Percentiles rank a stretch among this genome's conserved stretches.
Evolutionary conservation across 495 filamentous ascomycete genomes (phyloP).

Genomic region (Xylaria flabelliformis): DNA sequence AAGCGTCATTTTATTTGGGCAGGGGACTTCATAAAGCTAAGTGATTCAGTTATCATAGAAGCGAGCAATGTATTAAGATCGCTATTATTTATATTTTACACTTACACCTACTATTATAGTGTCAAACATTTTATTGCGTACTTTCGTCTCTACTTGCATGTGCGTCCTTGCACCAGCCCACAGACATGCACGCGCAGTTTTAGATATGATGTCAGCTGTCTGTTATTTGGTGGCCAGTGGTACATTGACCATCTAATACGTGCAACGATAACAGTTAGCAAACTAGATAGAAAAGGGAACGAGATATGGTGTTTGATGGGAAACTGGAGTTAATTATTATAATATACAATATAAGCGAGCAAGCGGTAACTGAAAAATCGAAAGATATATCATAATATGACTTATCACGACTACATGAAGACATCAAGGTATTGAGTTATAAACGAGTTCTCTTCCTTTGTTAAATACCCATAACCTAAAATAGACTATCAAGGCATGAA

Average conservation of each 20-base stretch:
- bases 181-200: too few species aligned
- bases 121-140: neutral
- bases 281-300: too few species aligned
- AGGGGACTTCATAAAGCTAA: neutral
- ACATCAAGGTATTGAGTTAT: neutral
- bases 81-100: neutral
- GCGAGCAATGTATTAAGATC: neutral
- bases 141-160: neutral
- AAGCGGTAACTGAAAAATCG: neutral
- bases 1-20: too few species aligned
- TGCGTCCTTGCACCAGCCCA: too few species aligned
- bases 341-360: too few species aligned
- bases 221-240: too few species aligned
- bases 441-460: neutral
- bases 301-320: too few species aligned
- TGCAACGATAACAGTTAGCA: too few species aligned
- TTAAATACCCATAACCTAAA: neutral
- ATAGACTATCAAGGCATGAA: neutral
- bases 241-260: too few species aligned
- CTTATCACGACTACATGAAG: neutral
- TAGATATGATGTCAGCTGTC: too few species aligned
- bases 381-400: neutral
- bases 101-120: neutral
- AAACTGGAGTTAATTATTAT: too few species aligned
- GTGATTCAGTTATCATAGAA: neutral